Evolutionary conservation across 1,284 basidiomycete genomes (phyloP).

Genomic region (Ceratorhiza oryzae-sativae): DNA sequence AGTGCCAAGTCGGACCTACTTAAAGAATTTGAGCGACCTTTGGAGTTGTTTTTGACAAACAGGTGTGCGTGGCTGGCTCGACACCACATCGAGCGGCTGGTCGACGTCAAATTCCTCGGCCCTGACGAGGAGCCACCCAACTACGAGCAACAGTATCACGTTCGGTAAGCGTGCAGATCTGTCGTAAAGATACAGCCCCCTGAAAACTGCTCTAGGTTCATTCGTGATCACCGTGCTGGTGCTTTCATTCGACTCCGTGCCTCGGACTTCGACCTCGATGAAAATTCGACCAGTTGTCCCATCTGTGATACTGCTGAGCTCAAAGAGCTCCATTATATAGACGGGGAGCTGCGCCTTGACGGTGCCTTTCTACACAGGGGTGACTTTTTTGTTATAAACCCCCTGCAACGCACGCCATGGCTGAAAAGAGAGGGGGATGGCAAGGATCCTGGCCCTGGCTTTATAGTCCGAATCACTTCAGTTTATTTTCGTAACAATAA

Average conservation of each 20-base stretch:
- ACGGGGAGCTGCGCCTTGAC: neutral
- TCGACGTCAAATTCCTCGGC: constrained; percentile 8
- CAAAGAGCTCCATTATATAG: neutral
- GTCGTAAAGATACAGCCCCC: too few species aligned
- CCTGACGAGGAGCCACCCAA: neutral
- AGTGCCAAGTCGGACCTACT: constrained; percentile 25
- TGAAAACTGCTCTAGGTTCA: constrained; percentile 8
- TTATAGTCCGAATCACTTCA: neutral
- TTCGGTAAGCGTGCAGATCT: neutral
- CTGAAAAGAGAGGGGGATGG: neutral
- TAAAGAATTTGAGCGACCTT: constrained; percentile 9
- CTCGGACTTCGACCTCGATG: constrained; percentile 1
- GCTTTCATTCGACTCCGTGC: constrained; percentile 15
- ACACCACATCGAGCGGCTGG: neutral
- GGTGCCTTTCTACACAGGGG: constrained; percentile 1
- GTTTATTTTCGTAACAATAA: neutral
- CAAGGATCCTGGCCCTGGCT: neutral
- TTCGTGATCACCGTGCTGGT: constrained; percentile 5
- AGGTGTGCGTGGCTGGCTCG: constrained; percentile 5
- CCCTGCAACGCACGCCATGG: neutral
- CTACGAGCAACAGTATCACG: constrained; percentile 3
- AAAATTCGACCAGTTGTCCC: neutral
- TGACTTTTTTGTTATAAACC: constrained; percentile 15
- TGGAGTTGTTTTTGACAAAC: constrained; percentile 19
- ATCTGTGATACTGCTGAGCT: neutral